phyloP scores from a whole-genome alignment of 495 filamentous ascomycete genomes.

The Xylaria flabelliformis region DNA sequence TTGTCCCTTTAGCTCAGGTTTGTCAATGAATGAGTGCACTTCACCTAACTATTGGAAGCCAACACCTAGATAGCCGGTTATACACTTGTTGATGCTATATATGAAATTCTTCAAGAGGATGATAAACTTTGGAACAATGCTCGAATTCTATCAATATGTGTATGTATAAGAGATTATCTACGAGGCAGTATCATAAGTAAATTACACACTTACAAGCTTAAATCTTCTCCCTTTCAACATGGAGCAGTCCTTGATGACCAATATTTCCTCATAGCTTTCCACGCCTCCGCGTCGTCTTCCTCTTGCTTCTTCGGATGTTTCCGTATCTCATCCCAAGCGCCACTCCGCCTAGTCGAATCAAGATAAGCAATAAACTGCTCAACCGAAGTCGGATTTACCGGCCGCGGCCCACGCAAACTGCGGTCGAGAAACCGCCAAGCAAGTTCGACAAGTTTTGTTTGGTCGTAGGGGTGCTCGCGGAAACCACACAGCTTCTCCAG shows the following conservation, averaged over 20 bases:
- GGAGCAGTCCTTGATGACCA: constrained; percentile 33
- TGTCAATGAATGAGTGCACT: not conserved
- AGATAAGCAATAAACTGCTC: constrained; percentile 30
- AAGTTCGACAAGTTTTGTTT: constrained; percentile 33
- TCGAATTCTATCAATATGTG: not conserved
- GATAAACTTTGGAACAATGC: too few species aligned
- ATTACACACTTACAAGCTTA: not conserved
- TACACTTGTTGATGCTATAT: too few species aligned
- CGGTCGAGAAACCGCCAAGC: constrained; percentile 40
- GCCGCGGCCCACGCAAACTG: constrained; percentile 30
- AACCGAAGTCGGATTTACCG: constrained; percentile 20
- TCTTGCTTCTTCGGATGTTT: constrained; percentile 28
- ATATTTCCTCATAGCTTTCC: constrained; percentile 28
- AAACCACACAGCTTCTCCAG: constrained; percentile 29
- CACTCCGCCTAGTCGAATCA: constrained; percentile 16
- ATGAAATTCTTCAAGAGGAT: too few species aligned
- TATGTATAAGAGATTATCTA: not conserved
- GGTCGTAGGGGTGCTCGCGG: constrained; percentile 30
- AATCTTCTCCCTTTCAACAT: not conserved
- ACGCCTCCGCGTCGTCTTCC: constrained; percentile 32
- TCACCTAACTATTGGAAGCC: not conserved
- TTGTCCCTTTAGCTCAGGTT: not conserved
- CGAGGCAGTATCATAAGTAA: not conserved
- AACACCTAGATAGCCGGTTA: not conserved
- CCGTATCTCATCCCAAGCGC: constrained; percentile 26